Evolutionary conservation across 192 early-diverging fungal species (phyloP).

Genomic region (Rhizoclosmatium sp.): DNA sequence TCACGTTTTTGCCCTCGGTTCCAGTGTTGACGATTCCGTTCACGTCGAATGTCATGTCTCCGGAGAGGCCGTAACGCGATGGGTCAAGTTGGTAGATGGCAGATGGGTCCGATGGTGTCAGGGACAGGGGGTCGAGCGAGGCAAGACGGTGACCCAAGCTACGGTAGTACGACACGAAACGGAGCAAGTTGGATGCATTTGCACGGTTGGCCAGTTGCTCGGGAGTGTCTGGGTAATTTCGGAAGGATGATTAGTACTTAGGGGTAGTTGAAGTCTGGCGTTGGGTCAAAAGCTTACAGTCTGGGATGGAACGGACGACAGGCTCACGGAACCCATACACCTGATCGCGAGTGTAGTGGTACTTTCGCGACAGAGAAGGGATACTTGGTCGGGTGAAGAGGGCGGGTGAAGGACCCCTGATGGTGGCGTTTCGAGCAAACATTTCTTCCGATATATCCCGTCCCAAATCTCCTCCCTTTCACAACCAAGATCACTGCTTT

Average conservation of each 20-base stretch:
- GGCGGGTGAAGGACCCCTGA: neutral
- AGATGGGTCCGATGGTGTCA: conserved; percentile 63
- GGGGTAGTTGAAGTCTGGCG: neutral
- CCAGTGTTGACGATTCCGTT: conserved; percentile 75
- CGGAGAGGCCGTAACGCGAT: conserved; percentile 81
- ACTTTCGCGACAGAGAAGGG: conserved; percentile 18
- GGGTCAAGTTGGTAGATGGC: conserved; percentile 76
- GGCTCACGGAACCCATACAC: conserved; percentile 91
- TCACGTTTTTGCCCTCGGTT: conserved; percentile 53
- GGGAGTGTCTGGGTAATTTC: conserved; percentile 60
- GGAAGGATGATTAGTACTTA: neutral
- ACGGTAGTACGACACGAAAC: conserved; percentile 77
- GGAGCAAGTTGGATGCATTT: conserved; percentile 81
- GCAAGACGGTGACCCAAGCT: conserved; percentile 84
- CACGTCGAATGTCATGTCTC: conserved; percentile 65
- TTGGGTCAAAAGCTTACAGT: conserved; percentile 63
- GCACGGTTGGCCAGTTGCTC: conserved; percentile 86
- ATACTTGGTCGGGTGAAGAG: neutral
- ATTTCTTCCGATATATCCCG: neutral
- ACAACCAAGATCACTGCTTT: too few species aligned
- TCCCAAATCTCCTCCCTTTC: neutral
- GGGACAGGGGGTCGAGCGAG: conserved; percentile 84
- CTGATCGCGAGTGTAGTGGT: conserved; percentile 77
- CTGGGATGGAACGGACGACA: conserved; percentile 69
- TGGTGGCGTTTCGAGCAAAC: neutral